Evolutionary conservation across 2,329 filamentous ascomycete species (phyloP), one percentile per base, ranked within the genome.

Genomic region (Apiospora rasikravindrae): DNA sequence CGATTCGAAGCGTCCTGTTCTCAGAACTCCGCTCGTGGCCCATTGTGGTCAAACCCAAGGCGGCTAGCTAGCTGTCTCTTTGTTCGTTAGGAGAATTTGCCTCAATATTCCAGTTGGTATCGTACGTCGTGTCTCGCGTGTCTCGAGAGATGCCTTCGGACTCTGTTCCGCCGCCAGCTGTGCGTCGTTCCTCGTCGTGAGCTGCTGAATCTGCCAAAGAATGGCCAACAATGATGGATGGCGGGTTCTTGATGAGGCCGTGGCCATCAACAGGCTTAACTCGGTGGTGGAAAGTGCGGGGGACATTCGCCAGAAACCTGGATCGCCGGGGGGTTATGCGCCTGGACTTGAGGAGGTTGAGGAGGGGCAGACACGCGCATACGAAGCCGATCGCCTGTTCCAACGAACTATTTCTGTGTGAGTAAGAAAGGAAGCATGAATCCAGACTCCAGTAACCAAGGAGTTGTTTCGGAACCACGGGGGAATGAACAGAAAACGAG

Each of bases 321-420:
- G 29, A 22, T 16, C 19, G 53, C 29, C 53, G 53, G 29, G 29
- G 53, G 10, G n/a, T 68, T 13, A 22, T 47, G 66, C 42, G 42
- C 53, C 8, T 19, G 29, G 16, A 33, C 29, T 29, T 37, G 4
- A 69, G 22, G 7, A 69, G 45, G 14, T 69, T 69, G 4, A 49
- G 29, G 14, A 69, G 40, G 16, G 67, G 67, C 29, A 69, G 33
- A 16, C 67, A 69, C 6, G 67, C 67, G 45, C 67, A 69, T 22
- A 53, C n/a, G n/a, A 49, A 49, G 26, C 67, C 67, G 14, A 69
- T 53, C 8, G 45, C 37, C 8, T 49, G 24, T 51, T 69, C 67
- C n/a, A 69, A 2, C 5, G 47, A 16, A 26, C 67, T 69, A 22
- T 16, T 4, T 22, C 26, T 2, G 7, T 33, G 42, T 47, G 13